Conservation (phyloP, 73 alveolate genomes). For the Effrenium voratum region DNA sequence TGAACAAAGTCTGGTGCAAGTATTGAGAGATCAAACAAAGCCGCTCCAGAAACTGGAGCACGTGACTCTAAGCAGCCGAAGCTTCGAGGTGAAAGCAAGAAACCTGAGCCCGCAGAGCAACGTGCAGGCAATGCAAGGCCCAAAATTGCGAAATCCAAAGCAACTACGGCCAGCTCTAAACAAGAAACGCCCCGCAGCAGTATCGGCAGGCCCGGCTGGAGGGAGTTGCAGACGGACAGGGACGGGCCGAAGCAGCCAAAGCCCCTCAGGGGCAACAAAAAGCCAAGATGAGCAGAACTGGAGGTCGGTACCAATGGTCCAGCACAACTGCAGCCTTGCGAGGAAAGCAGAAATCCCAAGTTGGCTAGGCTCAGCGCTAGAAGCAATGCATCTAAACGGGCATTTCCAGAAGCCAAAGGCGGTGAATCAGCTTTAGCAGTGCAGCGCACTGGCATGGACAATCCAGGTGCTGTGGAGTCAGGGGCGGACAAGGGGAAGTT, state of each 20-base stretch:
- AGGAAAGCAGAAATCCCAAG: background rate
- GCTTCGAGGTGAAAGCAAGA: background rate
- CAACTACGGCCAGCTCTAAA: background rate
- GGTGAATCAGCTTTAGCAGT: background rate
- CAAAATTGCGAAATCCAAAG: background rate
- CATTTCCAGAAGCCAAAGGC: background rate
- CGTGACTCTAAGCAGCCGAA: background rate
- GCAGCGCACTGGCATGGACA: too few relatives aligned
- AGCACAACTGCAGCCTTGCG: background rate
- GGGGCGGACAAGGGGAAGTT: background rate
- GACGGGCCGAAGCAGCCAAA: background rate
- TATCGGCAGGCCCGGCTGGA: background rate
- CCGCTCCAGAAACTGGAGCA: background rate
- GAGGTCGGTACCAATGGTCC: background rate
- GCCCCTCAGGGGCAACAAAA: background rate
- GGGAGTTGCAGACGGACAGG: background rate
- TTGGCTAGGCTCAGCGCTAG: background rate
- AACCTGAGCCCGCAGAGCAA: background rate
- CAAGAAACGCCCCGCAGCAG: background rate
- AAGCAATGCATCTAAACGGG: background rate
- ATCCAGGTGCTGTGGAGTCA: background rate
- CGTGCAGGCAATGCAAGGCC: background rate
- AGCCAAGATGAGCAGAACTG: background rate
- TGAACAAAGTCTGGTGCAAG: background rate
- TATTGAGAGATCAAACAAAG: background rate